Percentiles rank a stretch among this genome's conserved stretches.
These are phyloP conservation scores for Wickerhamomyces tratensis DNA, from an alignment of 805 yeast species.

Conservation along the genomic window DNA sequence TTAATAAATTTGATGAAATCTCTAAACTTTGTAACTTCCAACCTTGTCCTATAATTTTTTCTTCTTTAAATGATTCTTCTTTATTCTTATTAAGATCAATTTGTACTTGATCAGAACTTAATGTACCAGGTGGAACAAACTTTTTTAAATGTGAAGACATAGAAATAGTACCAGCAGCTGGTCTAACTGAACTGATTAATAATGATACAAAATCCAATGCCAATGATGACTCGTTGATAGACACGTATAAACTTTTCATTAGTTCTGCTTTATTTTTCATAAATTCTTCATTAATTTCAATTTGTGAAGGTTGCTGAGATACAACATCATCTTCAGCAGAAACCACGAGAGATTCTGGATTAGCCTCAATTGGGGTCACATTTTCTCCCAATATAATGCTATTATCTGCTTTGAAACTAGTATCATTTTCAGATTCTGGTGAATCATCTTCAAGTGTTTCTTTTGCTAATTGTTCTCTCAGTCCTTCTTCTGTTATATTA, in stretches of 20 bases:
- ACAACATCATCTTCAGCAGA: too few species aligned
- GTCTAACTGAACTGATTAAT: constrained; percentile 69
- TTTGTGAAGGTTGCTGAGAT: constrained; percentile 2
- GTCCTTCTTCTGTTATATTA: constrained; percentile 42
- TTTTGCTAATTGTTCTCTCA: constrained; percentile 10
- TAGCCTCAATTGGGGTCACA: neutral
- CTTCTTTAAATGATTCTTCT: constrained; percentile 12
- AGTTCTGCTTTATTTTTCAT: constrained; percentile 42
- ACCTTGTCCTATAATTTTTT: constrained; percentile 34
- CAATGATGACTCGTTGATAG: constrained; percentile 82
- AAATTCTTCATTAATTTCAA: constrained; percentile 28
- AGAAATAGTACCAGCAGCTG: constrained; percentile 78
- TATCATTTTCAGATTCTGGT: constrained; percentile 7
- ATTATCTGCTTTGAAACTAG: constrained; percentile 6
- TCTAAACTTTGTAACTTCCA: constrained; percentile 76
- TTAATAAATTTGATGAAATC: constrained; percentile 42
- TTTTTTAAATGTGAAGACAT: constrained; percentile 79
- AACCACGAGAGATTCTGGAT: too few species aligned
- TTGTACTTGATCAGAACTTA: constrained; percentile 35
- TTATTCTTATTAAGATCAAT: constrained; percentile 13
- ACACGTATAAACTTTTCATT: constrained; percentile 43
- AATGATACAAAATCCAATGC: constrained; percentile 83
- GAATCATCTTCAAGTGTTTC: neutral
- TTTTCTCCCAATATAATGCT: constrained; percentile 5
- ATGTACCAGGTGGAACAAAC: constrained; percentile 65